Evolutionary conservation across 2,329 filamentous ascomycete genomes (phyloP), one percentile per base, ranked within the genome.

Genomic region (Dactylonectria estremocensis): DNA sequence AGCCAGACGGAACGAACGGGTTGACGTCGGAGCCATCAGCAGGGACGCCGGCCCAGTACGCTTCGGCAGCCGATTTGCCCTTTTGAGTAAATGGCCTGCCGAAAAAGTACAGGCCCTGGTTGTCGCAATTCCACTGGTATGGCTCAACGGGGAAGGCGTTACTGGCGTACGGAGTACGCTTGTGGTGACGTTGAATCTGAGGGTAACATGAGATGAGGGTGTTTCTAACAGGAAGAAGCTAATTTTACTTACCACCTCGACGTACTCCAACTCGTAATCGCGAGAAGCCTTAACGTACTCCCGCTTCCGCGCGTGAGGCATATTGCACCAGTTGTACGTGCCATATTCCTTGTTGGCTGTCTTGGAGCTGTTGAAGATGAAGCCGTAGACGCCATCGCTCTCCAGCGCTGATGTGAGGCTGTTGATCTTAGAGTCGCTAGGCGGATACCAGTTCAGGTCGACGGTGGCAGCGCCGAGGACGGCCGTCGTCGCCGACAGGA

Each of bases 141-240:
- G 88, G 82, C 77, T 96, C 94, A 1, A 88, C 83, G 0, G 93
- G 93, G 74, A 96, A 95, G 0, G 90, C 89, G 77, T 96, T 97
- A 60, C 87, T 85, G 2, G 92, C 88, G 77, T 96, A 96, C 0
- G 93, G 93, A 0, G 93, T 96, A 22, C 94, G 89, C 78, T 96
- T 96, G 80, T 96, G 93, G 77, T 96, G 94, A 58, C 94, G 88
- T 76, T 96, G 93, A 56, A 95, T 92, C 86, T 91, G n/a, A 20
- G 13, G 35, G 22, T 33, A 5, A 46, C 20, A 33, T 68, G 4
- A 58, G 43, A 54, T 16, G 11, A n/a, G 31, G 10, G 31, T 5
- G 59, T 40, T 2, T 14, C 8, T 14, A 31, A 7, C 2, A 31
- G 20, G 28, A 43, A 53, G 14, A 16, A n/a, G 13, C 22, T 54